Evolutionary conservation across 2,329 filamentous ascomycete species (phyloP), one percentile per base, ranked within the genome.

Genomic region (Dothideomycetes sp.): DNA sequence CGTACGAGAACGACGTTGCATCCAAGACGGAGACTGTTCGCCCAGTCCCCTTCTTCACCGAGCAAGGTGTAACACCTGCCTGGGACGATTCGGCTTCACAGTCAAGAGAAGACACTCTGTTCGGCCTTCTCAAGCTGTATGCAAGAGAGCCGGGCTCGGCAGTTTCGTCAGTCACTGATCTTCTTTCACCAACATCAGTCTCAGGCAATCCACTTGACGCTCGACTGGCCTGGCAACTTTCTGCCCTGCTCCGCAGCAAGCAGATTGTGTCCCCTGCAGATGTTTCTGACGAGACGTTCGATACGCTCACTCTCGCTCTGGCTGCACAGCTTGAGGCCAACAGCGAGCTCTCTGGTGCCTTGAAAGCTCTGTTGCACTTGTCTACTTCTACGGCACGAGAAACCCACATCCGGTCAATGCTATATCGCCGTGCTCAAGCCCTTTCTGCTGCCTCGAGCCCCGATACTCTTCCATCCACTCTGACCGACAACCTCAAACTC

Each of bases 101-200:
- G 18, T 61, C 65, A 19, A 72, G 79, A 31, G 78, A 91, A 54
- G 87, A 94, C 55, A 69, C 93, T 5, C 68, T 96, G 1, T 94
- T 89, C 81, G 83, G 86, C 10, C 71, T 98, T 0, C 64, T 98
- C 36, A 85, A 84, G 56, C 68, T 94, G 4, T 93, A 87, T 52
- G 75, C 85, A 1, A 66, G 64, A n/a, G 66, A 75, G n/a, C 61
- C 64, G 22, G 22, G 12, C 12, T 7, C 12, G 22, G 12, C 7
- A 7, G 12, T 7, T 12, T 44, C 52, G 54, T 40, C 53, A 50
- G 42, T 53, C 14, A 53, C 57, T 18, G 75, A 80, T 27, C 70
- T 87, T 12, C 64, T 95, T 22, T 73, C 80, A 11, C 84, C 87
- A 0, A 78, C 85, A 52, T 85, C 85, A 47, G 77, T 83, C 1